Percentiles rank a stretch among this genome's conserved stretches.
phyloP scores from a whole-genome alignment of 176 grass and related monocot genomes.

The Ensete ventricosum region DNA sequence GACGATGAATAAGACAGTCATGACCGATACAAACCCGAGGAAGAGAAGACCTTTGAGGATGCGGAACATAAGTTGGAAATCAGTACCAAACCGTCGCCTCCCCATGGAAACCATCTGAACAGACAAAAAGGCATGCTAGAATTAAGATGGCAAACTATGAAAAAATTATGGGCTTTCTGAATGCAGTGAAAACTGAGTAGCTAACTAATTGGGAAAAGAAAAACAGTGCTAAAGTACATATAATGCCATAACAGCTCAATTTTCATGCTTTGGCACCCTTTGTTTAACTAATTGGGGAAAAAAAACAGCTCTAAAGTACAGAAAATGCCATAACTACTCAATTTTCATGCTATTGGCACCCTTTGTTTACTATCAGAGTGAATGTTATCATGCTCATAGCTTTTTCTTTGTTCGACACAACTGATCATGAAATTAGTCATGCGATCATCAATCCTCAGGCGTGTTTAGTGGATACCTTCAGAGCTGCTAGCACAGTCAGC shows the following conservation, averaged over 20 bases:
- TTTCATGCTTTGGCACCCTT: neutral
- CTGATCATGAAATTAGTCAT: neutral
- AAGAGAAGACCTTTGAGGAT: constrained; percentile 91
- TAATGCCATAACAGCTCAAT: constrained; percentile 10
- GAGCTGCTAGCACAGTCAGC: constrained; percentile 65
- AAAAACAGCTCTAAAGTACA: neutral
- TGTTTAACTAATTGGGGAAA: neutral
- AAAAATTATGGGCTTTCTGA: neutral
- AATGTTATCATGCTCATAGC: neutral
- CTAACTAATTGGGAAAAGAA: neutral
- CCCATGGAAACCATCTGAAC: constrained; percentile 82
- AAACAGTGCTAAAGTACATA: neutral
- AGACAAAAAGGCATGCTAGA: neutral
- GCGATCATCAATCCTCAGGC: neutral
- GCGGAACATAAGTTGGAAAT: constrained; percentile 88
- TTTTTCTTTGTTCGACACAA: neutral
- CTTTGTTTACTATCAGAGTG: neutral
- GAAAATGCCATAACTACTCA: constrained; percentile 11
- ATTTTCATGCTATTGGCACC: neutral
- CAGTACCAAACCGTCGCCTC: constrained; percentile 47
- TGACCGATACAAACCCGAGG: constrained; percentile 68
- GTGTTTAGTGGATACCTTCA: constrained; percentile 49
- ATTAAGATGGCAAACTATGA: neutral
- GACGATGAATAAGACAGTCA: constrained; percentile 69
- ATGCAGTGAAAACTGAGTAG: neutral